A percentile compares a stretch with the other conserved stretches of the same genome.
These are phyloP conservation scores for Pyrenophora graminea DNA, from an alignment of 2,329 filamentous ascomycete species.

Conservation along the genomic window DNA sequence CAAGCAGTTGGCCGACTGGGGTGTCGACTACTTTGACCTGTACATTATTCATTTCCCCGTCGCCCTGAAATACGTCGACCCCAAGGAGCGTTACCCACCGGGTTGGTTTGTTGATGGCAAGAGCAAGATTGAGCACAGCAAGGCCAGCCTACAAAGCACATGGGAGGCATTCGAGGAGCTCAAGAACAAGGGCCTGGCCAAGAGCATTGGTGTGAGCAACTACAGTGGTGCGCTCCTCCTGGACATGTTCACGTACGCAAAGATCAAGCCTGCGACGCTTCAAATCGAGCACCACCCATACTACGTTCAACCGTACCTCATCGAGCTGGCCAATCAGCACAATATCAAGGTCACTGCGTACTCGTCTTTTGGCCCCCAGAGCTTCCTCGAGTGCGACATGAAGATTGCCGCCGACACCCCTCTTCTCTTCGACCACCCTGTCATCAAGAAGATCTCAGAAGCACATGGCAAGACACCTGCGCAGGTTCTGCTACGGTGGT, in stretches of 20 bases:
- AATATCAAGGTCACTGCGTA: constrained; percentile 43
- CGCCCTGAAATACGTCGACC: constrained; percentile 64
- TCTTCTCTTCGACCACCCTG: constrained; percentile 50
- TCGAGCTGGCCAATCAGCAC: constrained; percentile 41
- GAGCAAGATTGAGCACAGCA: constrained; percentile 45
- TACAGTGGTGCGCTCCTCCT: constrained; percentile 52
- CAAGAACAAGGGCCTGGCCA: constrained; percentile 39
- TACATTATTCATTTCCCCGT: constrained; percentile 86
- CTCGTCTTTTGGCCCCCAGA: constrained; percentile 53
- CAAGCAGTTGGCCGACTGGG: constrained; percentile 51
- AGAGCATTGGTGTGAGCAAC: constrained; percentile 46
- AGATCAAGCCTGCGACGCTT: constrained; percentile 41
- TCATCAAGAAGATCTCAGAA: constrained; percentile 69
- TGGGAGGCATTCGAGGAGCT: constrained; percentile 50
- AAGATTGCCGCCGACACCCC: constrained; percentile 38
- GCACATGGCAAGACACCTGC: constrained; percentile 69
- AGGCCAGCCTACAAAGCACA: constrained; percentile 41
- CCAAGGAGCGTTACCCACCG: constrained; percentile 43
- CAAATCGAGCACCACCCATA: constrained; percentile 49
- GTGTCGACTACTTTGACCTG: constrained; percentile 47
- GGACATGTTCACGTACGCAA: constrained; percentile 59
- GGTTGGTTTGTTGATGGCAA: constrained; percentile 43
- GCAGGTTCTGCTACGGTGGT: constrained; percentile 85
- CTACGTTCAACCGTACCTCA: constrained; percentile 40
- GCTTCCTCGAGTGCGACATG: constrained; percentile 45